Conservation (phyloP, 306 rosid species). For the Citrullus colocynthis region DNA sequence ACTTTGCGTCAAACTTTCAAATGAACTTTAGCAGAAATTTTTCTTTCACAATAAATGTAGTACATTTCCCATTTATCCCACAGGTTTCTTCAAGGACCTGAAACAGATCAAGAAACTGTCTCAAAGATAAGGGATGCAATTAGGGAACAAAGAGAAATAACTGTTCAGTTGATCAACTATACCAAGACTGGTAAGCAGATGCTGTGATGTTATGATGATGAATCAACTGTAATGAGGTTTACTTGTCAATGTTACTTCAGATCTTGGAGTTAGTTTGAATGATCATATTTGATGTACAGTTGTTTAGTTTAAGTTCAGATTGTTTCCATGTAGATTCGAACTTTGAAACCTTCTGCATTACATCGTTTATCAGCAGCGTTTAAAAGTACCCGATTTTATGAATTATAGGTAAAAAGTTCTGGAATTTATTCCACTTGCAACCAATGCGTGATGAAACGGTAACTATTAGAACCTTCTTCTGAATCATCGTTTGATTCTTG, state of each 20-base stretch:
- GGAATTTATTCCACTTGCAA: constrained; percentile 99
- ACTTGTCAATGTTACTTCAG: background rate
- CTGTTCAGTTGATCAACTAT: constrained; percentile 95
- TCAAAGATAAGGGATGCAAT: constrained; percentile 71
- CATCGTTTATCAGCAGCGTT: background rate
- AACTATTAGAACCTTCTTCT: background rate
- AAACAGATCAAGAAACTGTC: constrained; percentile 78
- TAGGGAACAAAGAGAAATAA: constrained; percentile 76
- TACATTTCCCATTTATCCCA: constrained; percentile 3
- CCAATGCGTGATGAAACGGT: constrained; percentile 98
- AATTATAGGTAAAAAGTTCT: constrained; percentile 79
- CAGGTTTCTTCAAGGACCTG: constrained; percentile 99
- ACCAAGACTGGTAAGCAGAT: constrained; percentile 75
- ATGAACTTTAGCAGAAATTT: background rate
- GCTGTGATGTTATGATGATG: background rate
- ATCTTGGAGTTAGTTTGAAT: background rate
- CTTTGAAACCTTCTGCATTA: background rate
- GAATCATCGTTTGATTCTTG: background rate
- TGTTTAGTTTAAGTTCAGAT: background rate
- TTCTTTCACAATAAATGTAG: background rate
- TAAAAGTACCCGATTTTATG: constrained; percentile 3
- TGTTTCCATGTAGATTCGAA: background rate
- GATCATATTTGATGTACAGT: background rate
- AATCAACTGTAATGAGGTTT: background rate
- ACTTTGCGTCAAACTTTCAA: background rate